phyloP scores from a whole-genome alignment of 2,329 filamentous ascomycete genomes.

The Colletotrichum sp. region DNA sequence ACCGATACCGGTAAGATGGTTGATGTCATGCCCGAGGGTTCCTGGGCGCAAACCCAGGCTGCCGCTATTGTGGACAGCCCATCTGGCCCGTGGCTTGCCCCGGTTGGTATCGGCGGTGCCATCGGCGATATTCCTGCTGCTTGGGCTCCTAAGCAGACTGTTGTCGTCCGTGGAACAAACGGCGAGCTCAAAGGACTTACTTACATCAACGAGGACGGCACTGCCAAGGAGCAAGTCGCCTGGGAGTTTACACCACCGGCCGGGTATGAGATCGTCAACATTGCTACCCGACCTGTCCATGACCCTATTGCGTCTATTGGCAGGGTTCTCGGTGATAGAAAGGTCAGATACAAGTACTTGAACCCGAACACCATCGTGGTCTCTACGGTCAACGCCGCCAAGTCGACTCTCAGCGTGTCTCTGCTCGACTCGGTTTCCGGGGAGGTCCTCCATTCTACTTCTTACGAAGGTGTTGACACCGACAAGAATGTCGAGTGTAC shows the following conservation, averaged over 20 bases:
- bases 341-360: slow-evolving; percentile 97
- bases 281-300: slow-evolving; percentile 73
- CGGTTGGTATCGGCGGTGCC: slow-evolving; percentile 56
- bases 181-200: slow-evolving; percentile 61
- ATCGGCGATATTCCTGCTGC: slow-evolving; percentile 50
- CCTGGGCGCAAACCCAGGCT: slow-evolving; percentile 41
- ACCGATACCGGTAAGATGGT: slow-evolving; percentile 57
- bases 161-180: slow-evolving; percentile 57
- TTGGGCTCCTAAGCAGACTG: slow-evolving; percentile 54
- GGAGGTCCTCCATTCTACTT: slow-evolving; percentile 73
- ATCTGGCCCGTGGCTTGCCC: slow-evolving; percentile 58
- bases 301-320: slow-evolving; percentile 96
- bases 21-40: slow-evolving; percentile 45
- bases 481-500: slow-evolving; percentile 76
- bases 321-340: slow-evolving; percentile 87
- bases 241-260: slow-evolving; percentile 78
- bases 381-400: slow-evolving; percentile 66
- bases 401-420: slow-evolving; percentile 71
- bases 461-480: slow-evolving; percentile 76
- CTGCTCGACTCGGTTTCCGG: slow-evolving; percentile 88
- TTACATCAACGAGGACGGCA: slow-evolving; percentile 48
- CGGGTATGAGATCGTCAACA: slow-evolving; percentile 70
- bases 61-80: slow-evolving; percentile 57
- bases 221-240: slow-evolving; percentile 50
- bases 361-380: slow-evolving; percentile 86